Conservation (phyloP, 140 eudicot species). For the Oenanthe javanica region DNA sequence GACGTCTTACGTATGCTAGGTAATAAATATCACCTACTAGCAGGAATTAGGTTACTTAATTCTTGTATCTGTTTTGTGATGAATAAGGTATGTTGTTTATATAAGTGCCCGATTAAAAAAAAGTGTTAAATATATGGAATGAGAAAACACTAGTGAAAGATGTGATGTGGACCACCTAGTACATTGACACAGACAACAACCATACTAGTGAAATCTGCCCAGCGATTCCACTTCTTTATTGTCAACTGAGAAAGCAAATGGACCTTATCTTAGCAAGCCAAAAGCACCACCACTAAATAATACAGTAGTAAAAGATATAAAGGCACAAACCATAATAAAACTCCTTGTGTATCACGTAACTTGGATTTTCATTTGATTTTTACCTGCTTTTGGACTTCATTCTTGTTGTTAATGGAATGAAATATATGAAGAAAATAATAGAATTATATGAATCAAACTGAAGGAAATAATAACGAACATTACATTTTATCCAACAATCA, state of each 20-base stretch:
- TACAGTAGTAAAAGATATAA: not conserved
- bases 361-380: not conserved
- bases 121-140: not conserved
- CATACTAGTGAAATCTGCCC: not conserved
- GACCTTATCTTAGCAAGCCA: not conserved
- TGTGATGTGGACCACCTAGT: not conserved
- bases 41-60: not conserved
- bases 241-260: conserved; percentile 5
- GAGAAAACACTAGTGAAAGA: conserved; percentile 1
- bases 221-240: conserved; percentile 4
- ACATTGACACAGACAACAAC: not conserved
- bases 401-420: not conserved
- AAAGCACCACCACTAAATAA: not conserved
- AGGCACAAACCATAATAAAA: not conserved
- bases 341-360: not conserved
- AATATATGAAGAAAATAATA: not conserved
- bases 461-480: not conserved
- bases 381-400: not conserved
- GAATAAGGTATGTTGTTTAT: not conserved
- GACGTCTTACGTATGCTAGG: not conserved
- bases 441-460: no score
- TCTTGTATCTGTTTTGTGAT: not conserved
- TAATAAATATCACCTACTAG: not conserved
- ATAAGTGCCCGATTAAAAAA: not conserved
- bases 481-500: not conserved